Evolutionary conservation across 768 basidiomycete species (phyloP), one percentile per base, ranked within the genome.

Genomic region (Xerocomellus intermedius): DNA sequence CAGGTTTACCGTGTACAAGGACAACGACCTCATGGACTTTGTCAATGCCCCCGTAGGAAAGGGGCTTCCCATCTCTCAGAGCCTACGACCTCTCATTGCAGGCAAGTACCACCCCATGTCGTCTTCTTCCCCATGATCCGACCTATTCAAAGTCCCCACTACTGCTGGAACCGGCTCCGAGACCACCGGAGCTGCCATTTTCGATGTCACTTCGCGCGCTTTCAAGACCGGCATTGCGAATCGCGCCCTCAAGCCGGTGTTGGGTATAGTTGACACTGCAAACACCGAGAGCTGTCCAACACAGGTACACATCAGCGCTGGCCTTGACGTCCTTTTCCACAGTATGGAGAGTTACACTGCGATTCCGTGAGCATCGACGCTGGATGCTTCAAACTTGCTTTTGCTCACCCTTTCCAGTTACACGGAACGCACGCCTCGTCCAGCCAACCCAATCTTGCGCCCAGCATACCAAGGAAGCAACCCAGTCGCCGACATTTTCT

Each of bases 191-290:
- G 88, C 95, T 0, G 92, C 95, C 12, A 96, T 98, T 61, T 81
- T 97, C 51, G 91, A 95, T 65, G 92, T 97, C 42, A 91, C 95
- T 0, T 94, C 93, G 0, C 84, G 81, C 63, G 83, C 87, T 6
- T 97, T 98, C 82, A 98, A 98, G 78, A 98, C 96, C 14, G 96
- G 96, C 42, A 98, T 98, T 61, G 89, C 96, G 0, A 94, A 81
- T 66, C 84, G 95, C 36, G 92, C 94, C 4, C 74, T 98, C 74
- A 93, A 95, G 59, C 96, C 96, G 0, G 80, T 86, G 2, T 78
- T 98, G 22, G 96, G 92, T 30, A 83, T 94, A 60, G 85, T 86
- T 30, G 96, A 98, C 66, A 89, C 93, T 2, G 79, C 85, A 60
- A 97, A 96, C 75, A 98, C 95, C 2, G 89, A 90, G 58, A 85